phyloP scores from a whole-genome alignment of 805 yeast species.

The Saccharomycopsis vini region DNA sequence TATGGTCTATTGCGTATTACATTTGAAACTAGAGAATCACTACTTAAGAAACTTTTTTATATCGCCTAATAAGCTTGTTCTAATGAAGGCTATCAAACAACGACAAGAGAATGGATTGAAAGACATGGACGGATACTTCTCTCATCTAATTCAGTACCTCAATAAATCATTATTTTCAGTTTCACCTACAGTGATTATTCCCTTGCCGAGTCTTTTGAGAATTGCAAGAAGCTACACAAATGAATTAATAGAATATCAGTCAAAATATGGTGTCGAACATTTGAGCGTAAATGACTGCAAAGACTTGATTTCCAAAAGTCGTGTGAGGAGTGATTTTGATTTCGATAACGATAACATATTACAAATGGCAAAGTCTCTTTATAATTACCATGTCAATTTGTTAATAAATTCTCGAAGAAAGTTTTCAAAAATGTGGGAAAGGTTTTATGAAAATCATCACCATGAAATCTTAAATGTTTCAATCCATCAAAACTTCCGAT shows the following conservation, averaged over 20 bases:
- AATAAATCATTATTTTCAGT: constrained; percentile 56
- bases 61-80: not conserved
- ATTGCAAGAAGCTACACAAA: constrained; percentile 39
- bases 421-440: constrained; percentile 57
- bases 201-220: constrained; percentile 53
- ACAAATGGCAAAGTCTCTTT: constrained; percentile 2
- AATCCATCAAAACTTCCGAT: constrained; percentile 69
- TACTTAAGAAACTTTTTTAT: constrained; percentile 32
- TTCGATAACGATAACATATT: not conserved
- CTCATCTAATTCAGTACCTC: constrained; percentile 32
- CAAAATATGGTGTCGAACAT: not conserved
- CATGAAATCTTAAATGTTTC: constrained; percentile 57
- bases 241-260: not conserved
- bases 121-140: constrained; percentile 25
- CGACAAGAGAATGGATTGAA: not conserved
- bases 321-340: not conserved
- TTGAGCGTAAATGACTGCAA: not conserved
- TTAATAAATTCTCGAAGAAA: constrained; percentile 26
- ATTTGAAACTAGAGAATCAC: constrained; percentile 70
- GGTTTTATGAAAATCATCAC: constrained; percentile 40
- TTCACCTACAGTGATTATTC: constrained; percentile 77
- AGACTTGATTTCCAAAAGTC: too few species aligned
- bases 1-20: constrained; percentile 69
- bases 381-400: constrained; percentile 18
- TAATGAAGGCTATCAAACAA: not conserved